Evolutionary conservation across 805 yeast species (phyloP), one percentile per base, ranked within the genome.

Genomic region (Ogataea degrootiae): DNA sequence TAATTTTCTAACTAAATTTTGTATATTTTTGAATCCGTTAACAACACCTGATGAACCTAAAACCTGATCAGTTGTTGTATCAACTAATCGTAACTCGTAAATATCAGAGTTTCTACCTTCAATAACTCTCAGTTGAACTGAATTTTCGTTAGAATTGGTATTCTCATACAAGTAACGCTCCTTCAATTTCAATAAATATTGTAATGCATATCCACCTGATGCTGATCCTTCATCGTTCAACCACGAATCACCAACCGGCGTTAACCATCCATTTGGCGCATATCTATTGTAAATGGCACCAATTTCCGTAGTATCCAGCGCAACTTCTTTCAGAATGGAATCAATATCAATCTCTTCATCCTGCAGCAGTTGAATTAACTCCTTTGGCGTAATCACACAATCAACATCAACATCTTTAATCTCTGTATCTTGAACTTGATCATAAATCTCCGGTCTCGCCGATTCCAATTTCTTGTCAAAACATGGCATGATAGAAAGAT

Each of bases 391-490:
- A 21, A 94, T 77, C 3, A 94, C 99, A 69, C 97, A 87, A 63
- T 94, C 97, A 12, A 94, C 97, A 59, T 89, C 96, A 12, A 61
- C 63, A 5, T 45, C 43, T 4, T 39, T 31, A 5, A 7, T 3
- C 9, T 51, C 60, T 5, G 55, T 65, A 44, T 74, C 69, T 29
- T 26, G 19, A 9, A 5, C 26, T 17, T 33, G 9, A 21, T 38
- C 42, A 16, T 34, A 7, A 2, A 33, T 22, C 54, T 88, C 96
- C 0, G 87, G 83, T 51, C 98, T 75, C 4, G 96, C 90, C 26
- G 97, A 94, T 69, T 94, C 99, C 38, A 91, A 74, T 65, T 94
- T 94, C 68, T 94, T 94, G 65, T 94, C 99, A 64, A 94, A 94
- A 59, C 98, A 92, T 2, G 99, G 98, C 98, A 92, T 92, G 19